Base-by-base conservation (phyloP, 495 filamentous ascomycete species). In the Xylaria curta region DNA sequence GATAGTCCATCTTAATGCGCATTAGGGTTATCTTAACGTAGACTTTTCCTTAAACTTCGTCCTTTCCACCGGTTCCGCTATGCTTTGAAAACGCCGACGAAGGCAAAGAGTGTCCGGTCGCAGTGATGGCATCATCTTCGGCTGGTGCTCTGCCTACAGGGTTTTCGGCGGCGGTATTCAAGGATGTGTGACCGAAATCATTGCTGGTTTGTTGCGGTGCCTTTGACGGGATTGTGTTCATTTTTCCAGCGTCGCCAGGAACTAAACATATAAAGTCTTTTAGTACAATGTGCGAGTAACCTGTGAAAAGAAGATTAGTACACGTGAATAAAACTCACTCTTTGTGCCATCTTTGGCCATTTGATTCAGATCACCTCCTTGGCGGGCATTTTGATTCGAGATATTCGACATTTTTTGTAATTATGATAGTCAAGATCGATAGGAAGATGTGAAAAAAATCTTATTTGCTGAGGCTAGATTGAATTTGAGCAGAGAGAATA, bases 191-290 rank as follows among this genome's bases (percentile, higher is more conserved):
- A 15, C 75, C 75, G 51, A 77, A 66, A 17, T 74, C 75, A 69
- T 83, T 71, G 28, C 82, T 78, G 69, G 78, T 56, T 56, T 74
- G 75, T 72, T 87, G 83, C 0, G 86, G 87, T 24, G 88, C 85
- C 15, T 87, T 85, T 15, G 89, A 89, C 31, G 87, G 85, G 69
- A 90, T 87, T 24, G 77, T 85, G 76, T 82, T 82, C 75, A 83
- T 82, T 17, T 81, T 79, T 70, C 85, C 86, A 24, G 87, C 87
- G 73, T 88, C 86, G 63, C 85, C 83, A 72, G 87, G 87, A 38
- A 89, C 85, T 75, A 46, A 12, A 26, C 5, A 36, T 15, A 21
- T 51, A 7, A 17, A 21, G 15, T 28, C 44, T 6, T 38, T 63
- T 51, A 28, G 42, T 58, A 17, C 12, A 15, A 19, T 33, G 26